Conservation (phyloP, 2,329 filamentous ascomycete genomes). For the Colletotrichum gloeosporioides region DNA sequence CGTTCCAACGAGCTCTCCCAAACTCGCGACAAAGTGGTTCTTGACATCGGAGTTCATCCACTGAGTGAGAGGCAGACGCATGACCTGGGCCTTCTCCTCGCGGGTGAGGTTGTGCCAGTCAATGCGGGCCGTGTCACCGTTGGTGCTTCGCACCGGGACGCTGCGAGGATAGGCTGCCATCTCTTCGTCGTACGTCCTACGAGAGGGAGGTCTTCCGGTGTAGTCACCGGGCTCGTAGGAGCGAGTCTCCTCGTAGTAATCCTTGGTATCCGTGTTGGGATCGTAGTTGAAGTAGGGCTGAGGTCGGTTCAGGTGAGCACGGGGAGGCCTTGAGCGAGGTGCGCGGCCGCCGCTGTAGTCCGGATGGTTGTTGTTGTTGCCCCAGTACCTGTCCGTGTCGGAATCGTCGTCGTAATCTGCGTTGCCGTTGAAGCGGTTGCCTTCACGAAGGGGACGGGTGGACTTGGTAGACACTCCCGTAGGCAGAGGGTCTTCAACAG, state of each 20-base stretch:
- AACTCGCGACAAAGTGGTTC: conserved; percentile 44
- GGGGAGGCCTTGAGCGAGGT: conserved; percentile 12
- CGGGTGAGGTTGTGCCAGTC: conserved; percentile 43
- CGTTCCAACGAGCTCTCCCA: conserved; percentile 46
- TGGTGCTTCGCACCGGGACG: conserved; percentile 7
- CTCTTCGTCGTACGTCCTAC: conserved; percentile 21
- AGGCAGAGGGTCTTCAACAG: neutral
- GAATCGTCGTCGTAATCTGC: conserved; percentile 20
- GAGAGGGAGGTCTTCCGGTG: conserved; percentile 8
- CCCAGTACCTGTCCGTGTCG: conserved; percentile 19
- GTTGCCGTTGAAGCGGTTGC: neutral
- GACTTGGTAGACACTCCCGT: conserved; percentile 7
- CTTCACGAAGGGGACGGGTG: conserved; percentile 6
- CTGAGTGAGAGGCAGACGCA: conserved; percentile 48
- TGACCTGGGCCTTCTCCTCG: conserved; percentile 45
- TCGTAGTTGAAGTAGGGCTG: conserved; percentile 18
- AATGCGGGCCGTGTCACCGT: conserved; percentile 27
- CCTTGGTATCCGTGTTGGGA: neutral
- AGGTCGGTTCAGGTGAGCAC: conserved; percentile 20
- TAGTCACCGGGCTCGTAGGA: conserved; percentile 15
- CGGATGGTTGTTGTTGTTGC: neutral
- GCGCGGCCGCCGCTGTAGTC: conserved; percentile 18
- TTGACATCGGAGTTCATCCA: conserved; percentile 54
- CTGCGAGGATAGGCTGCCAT: conserved; percentile 11
- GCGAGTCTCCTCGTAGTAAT: conserved; percentile 17